phyloP scores from a whole-genome alignment of 2,329 filamentous ascomycete genomes.

The Xenoacremonium recifei region DNA sequence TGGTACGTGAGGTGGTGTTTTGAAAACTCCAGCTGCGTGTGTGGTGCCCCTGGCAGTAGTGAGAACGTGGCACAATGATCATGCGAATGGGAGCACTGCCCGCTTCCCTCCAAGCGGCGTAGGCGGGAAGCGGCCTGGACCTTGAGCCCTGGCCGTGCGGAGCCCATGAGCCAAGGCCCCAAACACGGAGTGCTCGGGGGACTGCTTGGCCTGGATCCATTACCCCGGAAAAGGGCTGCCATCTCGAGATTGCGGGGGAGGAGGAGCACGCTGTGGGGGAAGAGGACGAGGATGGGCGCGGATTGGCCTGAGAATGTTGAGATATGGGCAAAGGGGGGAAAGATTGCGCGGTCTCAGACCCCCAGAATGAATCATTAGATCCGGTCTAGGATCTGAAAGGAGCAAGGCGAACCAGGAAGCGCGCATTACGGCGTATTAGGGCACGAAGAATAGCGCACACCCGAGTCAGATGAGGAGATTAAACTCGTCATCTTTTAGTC shows the following conservation, averaged over 20 bases:
- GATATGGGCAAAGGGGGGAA: background rate
- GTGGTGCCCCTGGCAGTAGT: background rate
- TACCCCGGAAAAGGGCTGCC: conserved; percentile 21
- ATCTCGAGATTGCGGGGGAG: conserved; percentile 10
- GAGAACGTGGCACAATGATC: conserved; percentile 2
- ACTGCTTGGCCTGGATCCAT: conserved; percentile 2
- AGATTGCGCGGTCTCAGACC: background rate
- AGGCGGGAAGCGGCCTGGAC: background rate
- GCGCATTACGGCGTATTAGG: too few species aligned
- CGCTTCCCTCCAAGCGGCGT: too few species aligned
- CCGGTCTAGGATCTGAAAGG: too few species aligned
- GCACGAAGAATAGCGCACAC: too few species aligned
- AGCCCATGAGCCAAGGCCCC: too few species aligned
- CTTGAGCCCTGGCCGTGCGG: background rate
- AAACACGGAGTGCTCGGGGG: too few species aligned
- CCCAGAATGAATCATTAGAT: background rate
- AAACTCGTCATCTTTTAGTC: too few species aligned
- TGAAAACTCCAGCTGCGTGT: too few species aligned
- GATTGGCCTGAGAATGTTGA: background rate
- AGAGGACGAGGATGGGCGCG: background rate
- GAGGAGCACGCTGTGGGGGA: background rate
- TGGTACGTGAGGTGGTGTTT: background rate
- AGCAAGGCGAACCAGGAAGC: too few species aligned
- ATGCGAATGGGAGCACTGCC: conserved; percentile 2
- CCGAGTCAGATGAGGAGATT: too few species aligned